phyloP scores from a whole-genome alignment of 164 flowering plant species.

The Vitis vinifera region ASM3070453v1 NC_081811.1:26955001-26955500 shows the following conservation, averaged over 20 bases:
- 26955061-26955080: conserved; percentile 71
- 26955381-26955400: conserved; percentile 90
- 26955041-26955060: conserved; percentile 79
- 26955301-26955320: conserved; percentile 85
- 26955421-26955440: conserved; percentile 83
- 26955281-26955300: conserved; percentile 95
- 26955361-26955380: conserved; percentile 62
- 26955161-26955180: too few relatives aligned
- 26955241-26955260: conserved; percentile 74
- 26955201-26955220: conserved; percentile 55
- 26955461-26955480: neutral
- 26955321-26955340: conserved; percentile 78
- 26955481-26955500: too few relatives aligned
- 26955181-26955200: conserved; percentile 35
- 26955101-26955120: neutral
- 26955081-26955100: conserved; percentile 48
- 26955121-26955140: neutral
- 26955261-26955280: conserved; percentile 83
- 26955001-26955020: conserved; percentile 81
- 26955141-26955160: neutral
- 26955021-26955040: conserved; percentile 57
- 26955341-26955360: conserved; percentile 90
- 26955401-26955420: conserved; percentile 87
- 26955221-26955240: conserved; percentile 71
- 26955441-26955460: neutral